phyloP scores from a whole-genome alignment of 1,284 basidiomycete species.

The Schizophyllum amplum region DNA sequence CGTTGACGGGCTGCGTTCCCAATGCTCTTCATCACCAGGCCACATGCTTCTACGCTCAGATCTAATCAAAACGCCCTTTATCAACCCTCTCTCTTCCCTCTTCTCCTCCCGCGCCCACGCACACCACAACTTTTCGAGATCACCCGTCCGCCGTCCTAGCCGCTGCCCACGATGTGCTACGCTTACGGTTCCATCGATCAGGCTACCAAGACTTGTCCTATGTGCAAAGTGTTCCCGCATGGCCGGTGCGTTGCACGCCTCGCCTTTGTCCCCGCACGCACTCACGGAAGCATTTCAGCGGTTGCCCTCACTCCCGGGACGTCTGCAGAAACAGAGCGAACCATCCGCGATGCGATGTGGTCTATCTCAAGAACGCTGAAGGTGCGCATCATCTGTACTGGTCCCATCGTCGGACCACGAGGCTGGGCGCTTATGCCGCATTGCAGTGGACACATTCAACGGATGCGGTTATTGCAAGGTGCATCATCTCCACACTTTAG shows the following conservation, averaged over 20 bases:
- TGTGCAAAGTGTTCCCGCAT: slow-evolving; percentile 74
- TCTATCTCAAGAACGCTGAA: slow-evolving; percentile 75
- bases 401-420: slow-evolving; percentile 6
- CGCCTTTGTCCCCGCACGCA: slow-evolving; percentile 12
- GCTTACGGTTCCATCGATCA: slow-evolving; percentile 58
- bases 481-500: slow-evolving; percentile 16
- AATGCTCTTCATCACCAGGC: neutral
- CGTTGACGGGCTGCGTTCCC: neutral
- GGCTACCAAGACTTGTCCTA: slow-evolving; percentile 58
- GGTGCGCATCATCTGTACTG: slow-evolving; percentile 35
- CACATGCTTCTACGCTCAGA: neutral
- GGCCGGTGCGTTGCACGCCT: slow-evolving; percentile 34
- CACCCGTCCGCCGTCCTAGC: neutral
- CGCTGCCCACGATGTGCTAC: slow-evolving; percentile 55
- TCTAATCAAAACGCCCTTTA: neutral
- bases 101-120: neutral
- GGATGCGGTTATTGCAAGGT: slow-evolving; percentile 85
- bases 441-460: slow-evolving; percentile 67
- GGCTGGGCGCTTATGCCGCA: slow-evolving; percentile 3
- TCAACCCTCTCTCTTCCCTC: neutral
- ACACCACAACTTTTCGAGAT: neutral
- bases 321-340: slow-evolving; percentile 61
- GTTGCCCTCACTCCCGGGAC: slow-evolving; percentile 67
- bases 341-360: slow-evolving; percentile 68
- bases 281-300: slow-evolving; percentile 22